phyloP scores from a whole-genome alignment of 305 asterid species.

The Fraxinus floribunda region DNA sequence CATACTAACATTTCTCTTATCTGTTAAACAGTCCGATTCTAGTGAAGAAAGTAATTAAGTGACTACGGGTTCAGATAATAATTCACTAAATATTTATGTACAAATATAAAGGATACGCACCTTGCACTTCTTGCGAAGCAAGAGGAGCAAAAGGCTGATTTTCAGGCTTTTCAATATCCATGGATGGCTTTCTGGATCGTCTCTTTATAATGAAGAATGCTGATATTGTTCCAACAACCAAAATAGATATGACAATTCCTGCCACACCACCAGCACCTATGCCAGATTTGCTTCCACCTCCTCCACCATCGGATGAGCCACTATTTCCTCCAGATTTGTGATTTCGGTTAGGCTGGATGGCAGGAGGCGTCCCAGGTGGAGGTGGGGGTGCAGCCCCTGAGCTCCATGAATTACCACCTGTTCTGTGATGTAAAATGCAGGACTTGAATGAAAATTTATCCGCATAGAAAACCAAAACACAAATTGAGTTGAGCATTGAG shows the following conservation, averaged over 20 bases:
- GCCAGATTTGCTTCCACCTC: slow-evolving; percentile 52
- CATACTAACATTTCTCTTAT: neutral
- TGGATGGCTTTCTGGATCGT: slow-evolving; percentile 57
- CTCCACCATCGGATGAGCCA: slow-evolving; percentile 40
- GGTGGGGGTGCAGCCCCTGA: slow-evolving; percentile 94
- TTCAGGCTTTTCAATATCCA: slow-evolving; percentile 68
- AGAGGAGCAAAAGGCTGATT: slow-evolving; percentile 74
- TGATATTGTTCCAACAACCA: slow-evolving; percentile 71
- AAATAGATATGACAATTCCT: slow-evolving; percentile 72
- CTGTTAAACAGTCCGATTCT: neutral
- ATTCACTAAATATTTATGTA: neutral
- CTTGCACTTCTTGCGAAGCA: slow-evolving; percentile 62
- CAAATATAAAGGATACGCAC: slow-evolving; percentile 32
- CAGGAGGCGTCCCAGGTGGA: slow-evolving; percentile 95
- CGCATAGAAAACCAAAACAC: neutral
- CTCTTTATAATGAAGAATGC: slow-evolving; percentile 68
- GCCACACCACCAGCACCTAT: slow-evolving; percentile 81
- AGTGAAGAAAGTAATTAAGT: neutral
- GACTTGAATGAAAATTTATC: slow-evolving; percentile 4
- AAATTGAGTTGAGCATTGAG: neutral
- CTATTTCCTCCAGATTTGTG: slow-evolving; percentile 43
- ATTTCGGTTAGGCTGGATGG: slow-evolving; percentile 43
- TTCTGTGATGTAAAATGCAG: slow-evolving; percentile 38
- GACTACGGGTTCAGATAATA: neutral
- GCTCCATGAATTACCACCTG: slow-evolving; percentile 65